Percentiles rank a stretch among this genome's conserved stretches.
Evolutionary conservation across 306 rosid genomes (phyloP).

Genomic region (barrel medic (Medicago truncatula)): MtrunA17r5.0-ANR NC_053046.1:1720501-1721000

Average conservation of each 20-base stretch:
- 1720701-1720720: slow-evolving; percentile 58
- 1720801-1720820: slow-evolving; percentile 28
- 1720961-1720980: slow-evolving; percentile 88
- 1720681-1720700: slow-evolving; percentile 52
- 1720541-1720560: slow-evolving; percentile 3
- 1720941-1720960: slow-evolving; percentile 72
- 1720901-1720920: slow-evolving; percentile 44
- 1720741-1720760: slow-evolving; percentile 55
- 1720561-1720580: slow-evolving; percentile 8
- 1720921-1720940: slow-evolving; percentile 50
- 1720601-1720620: slow-evolving; percentile 37
- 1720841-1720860: neutral
- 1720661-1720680: slow-evolving; percentile 32
- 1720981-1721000: slow-evolving; percentile 68
- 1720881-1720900: slow-evolving; percentile 42
- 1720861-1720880: slow-evolving; percentile 58
- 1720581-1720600: neutral
- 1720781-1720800: slow-evolving; percentile 5
- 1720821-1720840: slow-evolving; percentile 4
- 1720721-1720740: slow-evolving; percentile 57
- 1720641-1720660: slow-evolving; percentile 41
- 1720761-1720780: slow-evolving; percentile 33
- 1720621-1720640: slow-evolving; percentile 38
- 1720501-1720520: slow-evolving; percentile 7
- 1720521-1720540: slow-evolving; percentile 7